Conservation (phyloP, 208 protist species). For the Balamuthia mandrillaris region DNA sequence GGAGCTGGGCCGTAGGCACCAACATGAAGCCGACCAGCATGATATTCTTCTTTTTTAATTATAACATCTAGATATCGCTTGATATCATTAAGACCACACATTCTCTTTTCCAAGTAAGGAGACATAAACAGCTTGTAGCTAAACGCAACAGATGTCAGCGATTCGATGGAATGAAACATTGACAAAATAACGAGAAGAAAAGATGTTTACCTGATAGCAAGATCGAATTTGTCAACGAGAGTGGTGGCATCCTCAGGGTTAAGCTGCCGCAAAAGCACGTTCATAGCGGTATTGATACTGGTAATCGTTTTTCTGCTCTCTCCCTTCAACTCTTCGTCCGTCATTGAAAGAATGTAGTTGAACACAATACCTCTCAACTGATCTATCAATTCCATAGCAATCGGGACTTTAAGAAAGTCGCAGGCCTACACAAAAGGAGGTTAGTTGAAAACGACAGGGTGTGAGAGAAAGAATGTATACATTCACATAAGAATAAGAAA, state of each 20-base stretch:
- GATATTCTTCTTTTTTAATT: conserved; percentile 45
- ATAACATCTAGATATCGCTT: conserved; percentile 31
- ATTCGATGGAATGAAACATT: background rate
- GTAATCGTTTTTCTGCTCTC: conserved; percentile 46
- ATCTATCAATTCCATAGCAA: background rate
- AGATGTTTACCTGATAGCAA: background rate
- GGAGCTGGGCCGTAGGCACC: background rate
- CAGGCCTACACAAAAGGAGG: background rate
- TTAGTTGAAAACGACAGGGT: background rate
- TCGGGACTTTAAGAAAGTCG: background rate
- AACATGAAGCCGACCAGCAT: background rate
- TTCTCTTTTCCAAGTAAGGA: conserved; percentile 55
- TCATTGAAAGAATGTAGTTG: background rate
- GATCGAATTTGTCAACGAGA: background rate
- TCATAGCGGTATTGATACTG: conserved; percentile 44
- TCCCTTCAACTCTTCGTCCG: conserved; percentile 52
- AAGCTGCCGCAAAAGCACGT: conserved; percentile 29
- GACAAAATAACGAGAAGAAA: background rate
- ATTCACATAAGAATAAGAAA: background rate
- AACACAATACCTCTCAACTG: background rate
- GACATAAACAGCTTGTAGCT: conserved; percentile 57
- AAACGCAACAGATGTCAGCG: conserved; percentile 23
- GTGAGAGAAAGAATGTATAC: background rate
- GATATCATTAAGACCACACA: conserved; percentile 58
- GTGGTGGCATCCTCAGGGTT: background rate